Conservation (phyloP, 495 filamentous ascomycete species). For the Physcia stellaris region DNA sequence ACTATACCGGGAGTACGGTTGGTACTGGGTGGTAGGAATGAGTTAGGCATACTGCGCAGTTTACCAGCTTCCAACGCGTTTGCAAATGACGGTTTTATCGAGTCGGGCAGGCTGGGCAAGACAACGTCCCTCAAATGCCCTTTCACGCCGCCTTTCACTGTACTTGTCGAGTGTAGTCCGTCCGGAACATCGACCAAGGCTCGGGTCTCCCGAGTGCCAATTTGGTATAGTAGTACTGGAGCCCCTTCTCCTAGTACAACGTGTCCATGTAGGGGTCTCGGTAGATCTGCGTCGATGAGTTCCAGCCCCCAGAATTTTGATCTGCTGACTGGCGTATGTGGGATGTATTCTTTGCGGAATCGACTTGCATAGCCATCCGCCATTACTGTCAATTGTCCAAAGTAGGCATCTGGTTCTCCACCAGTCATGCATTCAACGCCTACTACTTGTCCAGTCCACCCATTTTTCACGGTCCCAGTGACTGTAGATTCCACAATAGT, state of each 20-base stretch:
- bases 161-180: constrained; percentile 53
- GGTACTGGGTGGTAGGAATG: constrained; percentile 67
- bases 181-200: constrained; percentile 85
- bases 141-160: constrained; percentile 65
- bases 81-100: constrained; percentile 58
- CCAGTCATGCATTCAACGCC: constrained; percentile 59
- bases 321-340: constrained; percentile 50
- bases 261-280: constrained; percentile 62
- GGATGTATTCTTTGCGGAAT: constrained; percentile 72
- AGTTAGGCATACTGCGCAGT: constrained; percentile 81
- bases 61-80: constrained; percentile 61
- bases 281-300: constrained; percentile 72
- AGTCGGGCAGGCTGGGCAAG: constrained; percentile 60
- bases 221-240: constrained; percentile 91
- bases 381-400: constrained; percentile 73
- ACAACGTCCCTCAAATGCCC: constrained; percentile 65
- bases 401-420: constrained; percentile 59
- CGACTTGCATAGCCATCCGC: constrained; percentile 90
- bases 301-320: constrained; percentile 89
- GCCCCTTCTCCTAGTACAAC: constrained; percentile 69
- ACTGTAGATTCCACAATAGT: constrained; percentile 63
- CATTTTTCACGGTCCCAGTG: constrained; percentile 43
- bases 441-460: constrained; percentile 47
- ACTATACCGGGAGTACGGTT: constrained; percentile 61
- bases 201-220: constrained; percentile 86